A percentile compares a stretch with the other conserved stretches of the same genome.
These are phyloP conservation scores for Fennellomyces sp. DNA, from an alignment of 371 early-diverging fungal species.

Conservation along the genomic window DNA sequence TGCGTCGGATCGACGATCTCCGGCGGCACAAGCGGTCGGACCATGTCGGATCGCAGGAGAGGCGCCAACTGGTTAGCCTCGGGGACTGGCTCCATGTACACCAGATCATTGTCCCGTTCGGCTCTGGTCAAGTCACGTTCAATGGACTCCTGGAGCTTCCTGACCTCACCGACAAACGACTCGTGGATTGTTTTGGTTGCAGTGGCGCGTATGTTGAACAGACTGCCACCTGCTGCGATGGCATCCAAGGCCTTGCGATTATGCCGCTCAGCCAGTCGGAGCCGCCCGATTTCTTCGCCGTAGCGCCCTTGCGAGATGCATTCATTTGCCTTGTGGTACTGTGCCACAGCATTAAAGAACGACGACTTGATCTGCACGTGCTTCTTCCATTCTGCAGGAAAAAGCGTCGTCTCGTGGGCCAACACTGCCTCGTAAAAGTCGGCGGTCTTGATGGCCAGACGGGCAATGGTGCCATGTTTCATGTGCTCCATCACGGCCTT, in stretches of 20 bases:
- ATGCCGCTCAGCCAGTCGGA: slow-evolving; percentile 58
- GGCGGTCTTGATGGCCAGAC: slow-evolving; percentile 76
- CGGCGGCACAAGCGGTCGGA: slow-evolving; percentile 59
- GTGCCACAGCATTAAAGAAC: slow-evolving; percentile 79
- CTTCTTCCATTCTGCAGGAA: slow-evolving; percentile 59
- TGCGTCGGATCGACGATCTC: slow-evolving; percentile 26
- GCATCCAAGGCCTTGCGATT: slow-evolving; percentile 26
- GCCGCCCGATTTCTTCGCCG: slow-evolving; percentile 86
- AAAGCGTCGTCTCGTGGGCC: slow-evolving; percentile 47
- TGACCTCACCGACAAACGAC: slow-evolving; percentile 18
- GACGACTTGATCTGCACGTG: slow-evolving; percentile 72
- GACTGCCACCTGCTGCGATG: slow-evolving; percentile 12
- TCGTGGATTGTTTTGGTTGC: slow-evolving; percentile 4
- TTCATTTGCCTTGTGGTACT: slow-evolving; percentile 77
- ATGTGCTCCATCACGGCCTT: slow-evolving; percentile 81
- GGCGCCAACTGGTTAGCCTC: slow-evolving; percentile 54
- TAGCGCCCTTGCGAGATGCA: slow-evolving; percentile 74
- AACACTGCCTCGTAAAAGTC: slow-evolving; percentile 69
- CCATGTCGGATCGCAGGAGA: slow-evolving; percentile 76
- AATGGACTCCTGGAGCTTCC: slow-evolving; percentile 54
- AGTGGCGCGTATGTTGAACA: not conserved
- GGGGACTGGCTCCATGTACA: slow-evolving; percentile 85
- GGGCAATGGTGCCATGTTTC: slow-evolving; percentile 76
- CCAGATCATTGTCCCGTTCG: slow-evolving; percentile 87
- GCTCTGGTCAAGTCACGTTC: slow-evolving; percentile 67